A percentile compares a stretch with the other conserved stretches of the same genome.
Evolutionary conservation across 73 alveolate species (phyloP).

Genomic region (Uronychia setigera): DNA sequence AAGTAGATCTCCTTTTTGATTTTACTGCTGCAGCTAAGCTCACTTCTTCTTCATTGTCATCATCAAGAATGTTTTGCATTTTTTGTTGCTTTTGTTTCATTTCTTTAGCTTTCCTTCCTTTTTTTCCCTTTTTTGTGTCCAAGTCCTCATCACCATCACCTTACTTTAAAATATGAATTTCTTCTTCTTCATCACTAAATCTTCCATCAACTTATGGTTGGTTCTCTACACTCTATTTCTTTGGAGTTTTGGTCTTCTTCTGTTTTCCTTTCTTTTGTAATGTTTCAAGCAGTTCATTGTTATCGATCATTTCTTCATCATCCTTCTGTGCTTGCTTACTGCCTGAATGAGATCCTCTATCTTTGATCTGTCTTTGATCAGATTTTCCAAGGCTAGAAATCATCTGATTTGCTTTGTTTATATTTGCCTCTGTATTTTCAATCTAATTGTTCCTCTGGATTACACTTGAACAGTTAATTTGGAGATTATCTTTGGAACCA

Average conservation of each 20-base stretch:
- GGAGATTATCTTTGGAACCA: conserved; percentile 10
- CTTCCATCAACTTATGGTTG: background rate
- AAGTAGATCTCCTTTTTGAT: no score
- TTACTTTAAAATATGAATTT: conserved; percentile 9
- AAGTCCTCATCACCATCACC: no score
- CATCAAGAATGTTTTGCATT: no score
- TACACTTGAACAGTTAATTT: background rate
- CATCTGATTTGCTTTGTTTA: background rate
- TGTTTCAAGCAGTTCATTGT: conserved; percentile 6
- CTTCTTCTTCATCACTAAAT: conserved; percentile 33
- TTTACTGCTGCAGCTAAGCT: no score
- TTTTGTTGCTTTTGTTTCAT: no score
- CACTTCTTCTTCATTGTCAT: no score
- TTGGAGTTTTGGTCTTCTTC: background rate
- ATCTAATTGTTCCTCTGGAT: background rate
- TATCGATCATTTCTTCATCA: background rate
- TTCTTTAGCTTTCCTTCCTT: no score
- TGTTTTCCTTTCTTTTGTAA: conserved; percentile 20
- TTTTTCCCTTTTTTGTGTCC: no score
- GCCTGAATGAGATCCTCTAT: background rate
- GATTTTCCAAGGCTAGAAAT: background rate
- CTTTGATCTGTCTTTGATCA: background rate
- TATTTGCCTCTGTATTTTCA: background rate
- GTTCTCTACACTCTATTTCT: background rate
- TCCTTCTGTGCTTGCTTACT: conserved; percentile 6